Evolutionary conservation across 352 stramenopile genomes (phyloP).

Genomic region (Pythium guiyangense): DNA sequence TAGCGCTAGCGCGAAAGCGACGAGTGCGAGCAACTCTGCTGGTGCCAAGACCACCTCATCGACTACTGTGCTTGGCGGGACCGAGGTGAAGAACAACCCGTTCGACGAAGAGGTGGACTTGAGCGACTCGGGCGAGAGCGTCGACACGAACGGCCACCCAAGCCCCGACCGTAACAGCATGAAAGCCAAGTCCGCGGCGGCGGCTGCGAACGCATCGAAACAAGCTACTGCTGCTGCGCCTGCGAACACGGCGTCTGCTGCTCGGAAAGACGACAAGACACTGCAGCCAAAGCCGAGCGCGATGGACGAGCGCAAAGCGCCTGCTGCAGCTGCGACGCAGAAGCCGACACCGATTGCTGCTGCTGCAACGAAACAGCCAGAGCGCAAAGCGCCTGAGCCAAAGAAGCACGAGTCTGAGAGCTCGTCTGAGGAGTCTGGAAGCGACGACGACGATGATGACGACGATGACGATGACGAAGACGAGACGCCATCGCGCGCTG

Average conservation of each 20-base stretch:
- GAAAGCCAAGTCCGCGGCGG: slow-evolving; percentile 22
- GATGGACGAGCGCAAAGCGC: slow-evolving; percentile 11
- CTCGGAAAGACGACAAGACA: slow-evolving; percentile 22
- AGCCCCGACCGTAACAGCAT: slow-evolving; percentile 50
- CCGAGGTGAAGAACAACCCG: slow-evolving; percentile 78
- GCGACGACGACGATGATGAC: slow-evolving; percentile 62
- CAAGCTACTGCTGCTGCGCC: slow-evolving; percentile 2
- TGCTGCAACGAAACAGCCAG: slow-evolving; percentile 27
- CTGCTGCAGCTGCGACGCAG: slow-evolving; percentile 6
- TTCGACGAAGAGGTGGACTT: slow-evolving; percentile 87
- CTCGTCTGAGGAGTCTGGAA: slow-evolving; percentile 62
- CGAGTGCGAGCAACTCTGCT: neutral
- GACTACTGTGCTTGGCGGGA: slow-evolving; percentile 8
- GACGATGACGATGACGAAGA: slow-evolving; percentile 61
- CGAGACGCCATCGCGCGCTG: slow-evolving; percentile 21
- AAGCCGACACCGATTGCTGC: slow-evolving; percentile 20
- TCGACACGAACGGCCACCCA: slow-evolving; percentile 76
- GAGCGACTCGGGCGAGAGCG: slow-evolving; percentile 80
- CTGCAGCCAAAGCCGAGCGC: slow-evolving; percentile 10
- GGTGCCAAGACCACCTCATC: neutral
- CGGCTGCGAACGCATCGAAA: slow-evolving; percentile 7
- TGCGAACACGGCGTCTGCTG: neutral
- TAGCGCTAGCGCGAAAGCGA: neutral
- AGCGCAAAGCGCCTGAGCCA: slow-evolving; percentile 34
- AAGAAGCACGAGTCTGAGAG: slow-evolving; percentile 66